These are phyloP conservation scores for Ceratocystis diversiconidia DNA, from an alignment of 2,329 filamentous ascomycete genomes.

Conservation along the genomic window DNA sequence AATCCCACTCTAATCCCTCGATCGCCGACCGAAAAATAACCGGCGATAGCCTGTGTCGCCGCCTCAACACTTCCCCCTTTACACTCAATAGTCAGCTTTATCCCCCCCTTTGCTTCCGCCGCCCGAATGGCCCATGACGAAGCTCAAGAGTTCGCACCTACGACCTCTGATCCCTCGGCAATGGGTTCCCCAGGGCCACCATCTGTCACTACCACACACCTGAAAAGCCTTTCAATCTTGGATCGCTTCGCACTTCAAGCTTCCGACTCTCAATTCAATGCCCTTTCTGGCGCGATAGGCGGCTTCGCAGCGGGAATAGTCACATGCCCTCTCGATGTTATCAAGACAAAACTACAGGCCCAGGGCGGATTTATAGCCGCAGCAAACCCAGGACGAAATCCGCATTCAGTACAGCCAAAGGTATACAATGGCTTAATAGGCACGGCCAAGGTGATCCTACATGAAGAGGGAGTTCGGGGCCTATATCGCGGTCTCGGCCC, in stretches of 20 bases:
- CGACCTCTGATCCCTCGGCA: constrained; percentile 15
- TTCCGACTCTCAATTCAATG: constrained; percentile 57
- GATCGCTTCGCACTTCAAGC: constrained; percentile 43
- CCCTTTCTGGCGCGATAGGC: constrained; percentile 72
- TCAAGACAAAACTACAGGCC: constrained; percentile 95
- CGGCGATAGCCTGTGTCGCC: background rate
- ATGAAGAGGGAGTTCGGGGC: constrained; percentile 73
- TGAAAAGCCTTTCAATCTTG: constrained; percentile 29
- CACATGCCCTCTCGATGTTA: constrained; percentile 94
- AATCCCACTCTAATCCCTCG: background rate
- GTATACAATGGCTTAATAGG: constrained; percentile 79
- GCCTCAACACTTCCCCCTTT: background rate
- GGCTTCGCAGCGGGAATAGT: constrained; percentile 89
- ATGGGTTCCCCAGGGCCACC: constrained; percentile 27
- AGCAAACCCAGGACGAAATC: constrained; percentile 34
- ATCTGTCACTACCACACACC: constrained; percentile 36
- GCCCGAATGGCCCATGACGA: constrained; percentile 18
- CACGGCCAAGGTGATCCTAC: constrained; percentile 73
- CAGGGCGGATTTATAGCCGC: constrained; percentile 59
- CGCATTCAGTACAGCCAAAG: constrained; percentile 37
- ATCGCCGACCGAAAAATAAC: constrained; percentile 1
- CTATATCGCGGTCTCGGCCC: constrained; percentile 89
- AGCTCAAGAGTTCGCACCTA: constrained; percentile 15
- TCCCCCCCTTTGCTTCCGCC: background rate
- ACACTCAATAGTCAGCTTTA: background rate